Evolutionary conservation across 1,284 basidiomycete species (phyloP).

Genomic region (Austroboletus novae-zelandiae): DNA sequence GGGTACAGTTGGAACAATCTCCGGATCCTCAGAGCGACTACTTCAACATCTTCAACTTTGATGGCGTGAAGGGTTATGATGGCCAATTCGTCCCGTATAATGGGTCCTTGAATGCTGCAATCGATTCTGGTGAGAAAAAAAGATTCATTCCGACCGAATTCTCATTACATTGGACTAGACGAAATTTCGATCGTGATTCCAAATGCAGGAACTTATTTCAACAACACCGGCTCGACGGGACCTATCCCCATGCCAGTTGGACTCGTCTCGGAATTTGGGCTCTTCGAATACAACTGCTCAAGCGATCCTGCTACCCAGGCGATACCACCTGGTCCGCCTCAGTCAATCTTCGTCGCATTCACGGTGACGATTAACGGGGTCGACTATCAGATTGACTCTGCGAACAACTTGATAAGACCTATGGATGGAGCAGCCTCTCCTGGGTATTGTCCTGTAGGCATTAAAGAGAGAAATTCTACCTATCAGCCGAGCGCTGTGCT

Average conservation of each 20-base stretch:
- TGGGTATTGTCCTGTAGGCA: conserved; percentile 26
- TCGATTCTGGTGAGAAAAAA: conserved; percentile 23
- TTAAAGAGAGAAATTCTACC: conserved; percentile 13
- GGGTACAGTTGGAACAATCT: conserved; percentile 23
- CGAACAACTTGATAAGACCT: conserved; percentile 22
- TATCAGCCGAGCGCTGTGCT: conserved; percentile 12
- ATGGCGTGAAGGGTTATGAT: conserved; percentile 33
- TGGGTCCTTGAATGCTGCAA: conserved; percentile 17
- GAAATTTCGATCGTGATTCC: conserved; percentile 18
- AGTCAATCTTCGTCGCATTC: conserved; percentile 24
- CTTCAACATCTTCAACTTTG: conserved; percentile 24
- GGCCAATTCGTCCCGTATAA: conserved; percentile 23
- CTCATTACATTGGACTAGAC: conserved; percentile 13
- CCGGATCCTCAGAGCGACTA: conserved; percentile 17
- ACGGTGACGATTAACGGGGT: conserved; percentile 31
- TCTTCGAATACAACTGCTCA: conserved; percentile 22
- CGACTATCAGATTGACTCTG: conserved; percentile 31
- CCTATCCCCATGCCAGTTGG: conserved; percentile 19
- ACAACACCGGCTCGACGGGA: conserved; percentile 18
- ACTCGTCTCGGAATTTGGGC: neutral
- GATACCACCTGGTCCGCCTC: neutral
- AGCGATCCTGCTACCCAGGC: neutral
- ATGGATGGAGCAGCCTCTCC: neutral
- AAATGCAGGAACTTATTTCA: conserved; percentile 16
- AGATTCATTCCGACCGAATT: neutral